Base-by-base conservation (phyloP, 139 green algal species). In the Chlorella sp. region DNA sequence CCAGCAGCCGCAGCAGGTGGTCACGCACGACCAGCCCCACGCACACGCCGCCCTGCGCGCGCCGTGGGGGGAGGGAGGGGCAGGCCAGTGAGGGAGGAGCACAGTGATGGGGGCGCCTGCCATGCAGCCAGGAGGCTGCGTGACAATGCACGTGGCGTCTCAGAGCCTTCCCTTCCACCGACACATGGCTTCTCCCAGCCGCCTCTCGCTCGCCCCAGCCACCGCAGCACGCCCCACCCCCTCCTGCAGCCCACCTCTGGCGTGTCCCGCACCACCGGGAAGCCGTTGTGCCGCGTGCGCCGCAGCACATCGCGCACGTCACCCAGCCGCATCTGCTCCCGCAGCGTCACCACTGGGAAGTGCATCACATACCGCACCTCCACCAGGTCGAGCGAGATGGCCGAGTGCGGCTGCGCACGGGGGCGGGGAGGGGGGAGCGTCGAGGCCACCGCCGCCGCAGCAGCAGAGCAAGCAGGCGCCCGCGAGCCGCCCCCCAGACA, bases 1-100 rank as follows among this genome's bases (percentile, higher is more conserved):
- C 83, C 68, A 97, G 85, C 71, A 97, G 77, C 77, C 87, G 87
- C 79, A 95, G 79, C 25, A 97, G 80, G 76, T 97, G 90, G n/a
- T 89, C 81, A 9, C 91, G 71, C 25, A 83, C 81, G 15, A 97
- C 79, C 23, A 96, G 77, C 1, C 93, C 93, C 65, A 93, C 83
- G 73, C 90, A 92, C 60, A 96, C 87, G 56, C 48, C 41, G 55
- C 67, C 76, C 63, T 69, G 63, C 68, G 41, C 8, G 23, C 15
- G 21, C 56, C n/a, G n/a, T n/a, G n/a, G n/a, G n/a, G n/a, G n/a
- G n/a, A n/a, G n/a, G n/a, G n/a, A n/a, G n/a, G n/a, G n/a, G n/a
- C n/a, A n/a, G n/a, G n/a, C n/a, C n/a, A n/a, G n/a, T n/a, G n/a
- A n/a, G n/a, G n/a, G n/a, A n/a, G n/a, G n/a, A n/a, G n/a, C n/a